Base-by-base conservation (phyloP, 192 early-diverging fungal species). In the Hyaloraphidium curvatum region DNA sequence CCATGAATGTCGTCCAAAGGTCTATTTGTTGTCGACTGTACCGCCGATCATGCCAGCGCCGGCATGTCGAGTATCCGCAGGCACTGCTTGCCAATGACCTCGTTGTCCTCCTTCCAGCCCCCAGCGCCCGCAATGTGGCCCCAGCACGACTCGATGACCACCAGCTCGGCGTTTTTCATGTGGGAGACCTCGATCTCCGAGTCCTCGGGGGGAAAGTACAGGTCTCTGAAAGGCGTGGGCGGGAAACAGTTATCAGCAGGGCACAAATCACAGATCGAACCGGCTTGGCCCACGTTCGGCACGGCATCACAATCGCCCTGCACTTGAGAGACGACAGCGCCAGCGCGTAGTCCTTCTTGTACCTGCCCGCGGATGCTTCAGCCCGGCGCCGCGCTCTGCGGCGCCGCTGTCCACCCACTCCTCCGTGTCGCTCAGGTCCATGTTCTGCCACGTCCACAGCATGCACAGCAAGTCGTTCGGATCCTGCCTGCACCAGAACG, bases 391-490 rank as follows among this genome's bases (percentile, higher is more conserved):
- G n/a, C n/a, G n/a, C n/a, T n/a, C n/a, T n/a, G n/a, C n/a, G n/a
- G n/a, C n/a, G n/a, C n/a, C n/a, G n/a, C n/a, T n/a, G n/a, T n/a
- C n/a, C n/a, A n/a, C n/a, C n/a, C n/a, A n/a, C n/a, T n/a, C 17
- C 23, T 48, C 43, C 7, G 17, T 58, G 39, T 3, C 30, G 0
- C 33, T 48, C 11, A 60, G 28, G 51, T 60, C 59, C 2, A 28
- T 56, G 1, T 60, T 5, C 1, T 60, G 39, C 59, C 59, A 60
- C 5, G 59, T 61, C 59, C 59, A 60, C 25, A 60, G 37, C 51
- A 61, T 58, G 19, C 31, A 30, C 17, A 60, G 33, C 13, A 60
- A 1, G 48, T 60, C 50, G 28, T 60, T 60, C 27, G 59, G 59
- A 28, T 60, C 59, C 51, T 60, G 60, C 21, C 13, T 40, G 17